Evolutionary conservation across 2,329 filamentous ascomycete species (phyloP).

Genomic region (Aciculosporium take): DNA sequence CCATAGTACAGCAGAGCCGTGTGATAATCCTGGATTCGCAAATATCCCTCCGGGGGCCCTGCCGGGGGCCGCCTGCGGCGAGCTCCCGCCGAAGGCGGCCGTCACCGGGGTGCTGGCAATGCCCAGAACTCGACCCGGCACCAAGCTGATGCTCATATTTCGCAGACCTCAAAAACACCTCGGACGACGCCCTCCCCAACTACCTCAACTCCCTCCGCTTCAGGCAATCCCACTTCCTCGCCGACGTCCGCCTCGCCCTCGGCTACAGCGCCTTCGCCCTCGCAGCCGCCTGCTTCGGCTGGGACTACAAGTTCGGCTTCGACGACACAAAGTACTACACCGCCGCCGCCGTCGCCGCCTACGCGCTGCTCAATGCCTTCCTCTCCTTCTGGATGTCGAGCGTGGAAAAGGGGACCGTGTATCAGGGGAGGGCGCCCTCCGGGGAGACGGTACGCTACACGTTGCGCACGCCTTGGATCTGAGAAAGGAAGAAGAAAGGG

Average conservation of each 20-base stretch:
- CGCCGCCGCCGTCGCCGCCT: slow-evolving; percentile 60
- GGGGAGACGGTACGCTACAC: slow-evolving; percentile 51
- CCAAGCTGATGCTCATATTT: background rate
- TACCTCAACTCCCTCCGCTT: slow-evolving; percentile 86
- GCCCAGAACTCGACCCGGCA: no score
- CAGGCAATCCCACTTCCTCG: slow-evolving; percentile 63
- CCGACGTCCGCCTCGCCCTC: slow-evolving; percentile 68
- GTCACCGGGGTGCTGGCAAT: no score
- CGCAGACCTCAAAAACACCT: slow-evolving; percentile 87
- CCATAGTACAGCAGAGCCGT: no score
- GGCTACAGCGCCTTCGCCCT: slow-evolving; percentile 74
- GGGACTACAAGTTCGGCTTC: slow-evolving; percentile 87
- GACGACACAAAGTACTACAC: slow-evolving; percentile 74
- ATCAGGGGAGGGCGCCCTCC: slow-evolving; percentile 53
- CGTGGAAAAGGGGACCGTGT: slow-evolving; percentile 71
- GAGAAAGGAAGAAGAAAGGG: no score
- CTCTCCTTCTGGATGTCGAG: slow-evolving; percentile 76
- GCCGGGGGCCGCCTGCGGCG: no score
- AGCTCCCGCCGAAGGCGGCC: no score
- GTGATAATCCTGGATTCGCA: no score
- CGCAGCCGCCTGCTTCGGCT: slow-evolving; percentile 70
- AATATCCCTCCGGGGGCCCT: no score
- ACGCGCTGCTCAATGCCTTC: slow-evolving; percentile 62
- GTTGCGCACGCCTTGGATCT: no score
- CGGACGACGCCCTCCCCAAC: slow-evolving; percentile 85